A percentile compares a stretch with the other conserved stretches of the same genome.
These are phyloP conservation scores for Knufia petricola DNA, from an alignment of 2,329 filamentous ascomycete species.

Conservation along the genomic window DNA sequence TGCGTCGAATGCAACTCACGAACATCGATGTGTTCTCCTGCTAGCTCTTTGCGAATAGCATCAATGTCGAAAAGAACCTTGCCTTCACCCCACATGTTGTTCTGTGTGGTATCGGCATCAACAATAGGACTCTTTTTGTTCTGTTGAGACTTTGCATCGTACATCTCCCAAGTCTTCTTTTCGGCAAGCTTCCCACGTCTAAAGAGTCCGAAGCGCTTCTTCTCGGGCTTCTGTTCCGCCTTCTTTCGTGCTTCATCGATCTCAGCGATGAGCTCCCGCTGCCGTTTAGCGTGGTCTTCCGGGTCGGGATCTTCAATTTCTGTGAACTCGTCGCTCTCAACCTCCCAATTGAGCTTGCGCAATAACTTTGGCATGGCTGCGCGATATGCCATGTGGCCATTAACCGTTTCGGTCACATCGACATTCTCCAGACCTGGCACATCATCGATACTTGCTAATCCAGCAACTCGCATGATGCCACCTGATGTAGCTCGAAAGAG, in stretches of 20 bases:
- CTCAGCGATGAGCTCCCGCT: conserved; percentile 89
- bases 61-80: conserved; percentile 87
- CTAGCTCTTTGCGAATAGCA: conserved; percentile 78
- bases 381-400: conserved; percentile 95
- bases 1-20: conserved; percentile 79
- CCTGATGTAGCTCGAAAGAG: conserved; percentile 90
- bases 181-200: conserved; percentile 62
- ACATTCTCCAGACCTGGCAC: conserved; percentile 81
- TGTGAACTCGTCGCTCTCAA: conserved; percentile 85
- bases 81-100: conserved; percentile 37
- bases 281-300: conserved; percentile 77
- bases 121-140: conserved; percentile 9
- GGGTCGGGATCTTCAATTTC: conserved; percentile 98
- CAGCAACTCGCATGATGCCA: conserved; percentile 80
- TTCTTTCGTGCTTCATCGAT: conserved; percentile 89
- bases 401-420: conserved; percentile 74
- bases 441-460: conserved; percentile 64
- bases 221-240: conserved; percentile 68
- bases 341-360: conserved; percentile 78
- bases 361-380: conserved; percentile 81
- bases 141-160: conserved; percentile 51
- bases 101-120: conserved; percentile 9
- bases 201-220: conserved; percentile 67
- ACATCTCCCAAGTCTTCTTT: conserved; percentile 86
- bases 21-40: conserved; percentile 59